phyloP scores from a whole-genome alignment of 345 rosid species.

The Ceriops zippeliana region DNA sequence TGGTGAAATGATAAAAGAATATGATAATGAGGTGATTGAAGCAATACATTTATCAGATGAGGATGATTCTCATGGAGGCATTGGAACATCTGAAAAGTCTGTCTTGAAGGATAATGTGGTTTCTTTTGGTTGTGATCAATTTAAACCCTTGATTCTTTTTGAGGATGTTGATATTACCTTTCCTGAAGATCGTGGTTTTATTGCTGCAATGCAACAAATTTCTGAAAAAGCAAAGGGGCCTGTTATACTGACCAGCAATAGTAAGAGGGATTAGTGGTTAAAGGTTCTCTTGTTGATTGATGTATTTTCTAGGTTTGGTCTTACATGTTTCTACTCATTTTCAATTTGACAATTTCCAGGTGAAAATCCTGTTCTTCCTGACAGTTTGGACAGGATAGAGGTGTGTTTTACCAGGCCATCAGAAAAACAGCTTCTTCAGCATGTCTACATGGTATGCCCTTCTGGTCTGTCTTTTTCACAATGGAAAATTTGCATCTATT shows the following conservation, averaged over 20 bases:
- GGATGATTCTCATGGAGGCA: constrained; percentile 23
- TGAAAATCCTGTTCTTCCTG: constrained; percentile 60
- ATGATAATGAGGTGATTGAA: constrained; percentile 38
- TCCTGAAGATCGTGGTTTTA: constrained; percentile 88
- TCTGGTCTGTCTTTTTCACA: constrained; percentile 1
- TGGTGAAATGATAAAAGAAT: constrained; percentile 24
- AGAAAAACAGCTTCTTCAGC: constrained; percentile 52
- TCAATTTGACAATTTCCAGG: constrained; percentile 43
- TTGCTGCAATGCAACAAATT: constrained; percentile 78
- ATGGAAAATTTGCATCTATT: neutral
- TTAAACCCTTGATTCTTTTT: constrained; percentile 73
- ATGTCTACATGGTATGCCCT: constrained; percentile 46
- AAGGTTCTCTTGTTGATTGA: constrained; percentile 7
- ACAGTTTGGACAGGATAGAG: constrained; percentile 59
- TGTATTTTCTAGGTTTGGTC: constrained; percentile 7
- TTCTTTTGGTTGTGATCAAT: constrained; percentile 32
- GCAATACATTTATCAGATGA: constrained; percentile 33
- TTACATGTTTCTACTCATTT: constrained; percentile 1
- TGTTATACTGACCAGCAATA: constrained; percentile 73
- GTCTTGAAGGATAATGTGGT: constrained; percentile 23
- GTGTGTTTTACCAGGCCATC: constrained; percentile 55
- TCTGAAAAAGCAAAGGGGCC: constrained; percentile 90
- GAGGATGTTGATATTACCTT: constrained; percentile 90
- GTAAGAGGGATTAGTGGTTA: constrained; percentile 43
- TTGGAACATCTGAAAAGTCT: constrained; percentile 30